Conservation (phyloP, 306 rosid species). For the Gastrolobium villosum region DNA sequence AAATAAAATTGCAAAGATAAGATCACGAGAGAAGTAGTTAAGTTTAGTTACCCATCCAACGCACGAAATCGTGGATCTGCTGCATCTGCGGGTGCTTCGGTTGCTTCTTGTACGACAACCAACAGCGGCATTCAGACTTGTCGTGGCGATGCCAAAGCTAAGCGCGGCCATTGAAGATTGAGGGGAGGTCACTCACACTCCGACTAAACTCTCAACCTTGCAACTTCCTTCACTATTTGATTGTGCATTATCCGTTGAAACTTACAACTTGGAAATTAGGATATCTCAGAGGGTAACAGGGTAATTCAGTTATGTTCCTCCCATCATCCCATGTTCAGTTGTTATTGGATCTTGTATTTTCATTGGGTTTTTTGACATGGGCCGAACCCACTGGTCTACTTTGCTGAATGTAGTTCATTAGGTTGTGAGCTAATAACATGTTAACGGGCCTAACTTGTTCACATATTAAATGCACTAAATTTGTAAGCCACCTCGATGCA, state of each 20-base stretch:
- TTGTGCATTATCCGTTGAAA: conserved; percentile 52
- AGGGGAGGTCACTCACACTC: background rate
- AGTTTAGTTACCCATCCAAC: conserved; percentile 69
- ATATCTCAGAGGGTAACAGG: conserved; percentile 9
- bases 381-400: background rate
- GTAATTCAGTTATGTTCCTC: conserved; percentile 5
- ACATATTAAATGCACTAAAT: too few relatives aligned
- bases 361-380: conserved; percentile 7
- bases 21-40: background rate
- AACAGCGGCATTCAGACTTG: conserved; percentile 40
- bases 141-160: conserved; percentile 66
- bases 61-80: conserved; percentile 58
- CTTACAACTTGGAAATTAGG: background rate
- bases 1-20: background rate
- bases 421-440: too few relatives aligned
- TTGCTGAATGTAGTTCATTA: too few relatives aligned
- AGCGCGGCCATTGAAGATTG: conserved; percentile 70
- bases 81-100: conserved; percentile 37
- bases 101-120: conserved; percentile 32
- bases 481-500: too few relatives aligned
- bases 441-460: too few relatives aligned
- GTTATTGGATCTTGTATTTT: background rate
- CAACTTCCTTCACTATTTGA: conserved; percentile 8
- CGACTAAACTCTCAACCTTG: conserved; percentile 31
- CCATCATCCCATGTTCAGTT: background rate